Percentiles rank a stretch among this genome's conserved stretches.
phyloP scores from a whole-genome alignment of 2,329 filamentous ascomycete genomes.

The Xylaria sp. region DNA sequence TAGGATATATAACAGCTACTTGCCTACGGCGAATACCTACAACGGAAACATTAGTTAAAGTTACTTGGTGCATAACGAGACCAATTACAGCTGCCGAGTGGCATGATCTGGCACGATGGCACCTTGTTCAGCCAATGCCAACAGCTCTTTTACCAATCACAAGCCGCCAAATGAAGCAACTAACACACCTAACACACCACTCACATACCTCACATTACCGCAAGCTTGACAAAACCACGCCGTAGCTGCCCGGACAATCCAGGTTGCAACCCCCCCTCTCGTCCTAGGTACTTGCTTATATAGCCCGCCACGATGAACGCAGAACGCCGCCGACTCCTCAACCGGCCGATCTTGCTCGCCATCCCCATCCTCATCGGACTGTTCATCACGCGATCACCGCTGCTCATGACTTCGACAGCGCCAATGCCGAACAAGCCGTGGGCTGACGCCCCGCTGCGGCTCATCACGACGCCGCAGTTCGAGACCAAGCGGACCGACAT shows the following conservation, averaged over 20 bases:
- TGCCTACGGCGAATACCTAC: neutral
- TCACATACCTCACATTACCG: neutral
- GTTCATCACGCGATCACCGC: slow-evolving; percentile 53
- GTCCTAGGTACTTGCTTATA: neutral
- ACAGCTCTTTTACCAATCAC: slow-evolving; percentile 27
- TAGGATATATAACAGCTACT: neutral
- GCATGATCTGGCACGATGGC: slow-evolving; percentile 32
- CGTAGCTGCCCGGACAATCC: neutral
- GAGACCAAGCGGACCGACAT: slow-evolving; percentile 67
- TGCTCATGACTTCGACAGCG: slow-evolving; percentile 53
- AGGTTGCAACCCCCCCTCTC: neutral
- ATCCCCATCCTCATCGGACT: slow-evolving; percentile 52
- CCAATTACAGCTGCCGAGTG: slow-evolving; percentile 8
- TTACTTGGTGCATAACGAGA: neutral
- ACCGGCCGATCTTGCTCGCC: slow-evolving; percentile 49
- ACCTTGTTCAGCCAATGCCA: slow-evolving; percentile 23
- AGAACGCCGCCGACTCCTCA: slow-evolving; percentile 42
- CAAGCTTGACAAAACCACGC: slow-evolving; percentile 11
- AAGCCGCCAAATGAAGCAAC: neutral
- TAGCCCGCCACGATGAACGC: slow-evolving; percentile 34
- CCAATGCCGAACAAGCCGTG: slow-evolving; percentile 54
- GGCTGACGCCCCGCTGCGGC: slow-evolving; percentile 66
- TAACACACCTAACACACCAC: slow-evolving; percentile 8
- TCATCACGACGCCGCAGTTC: slow-evolving; percentile 65
- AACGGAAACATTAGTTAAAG: neutral